Percentiles rank a stretch among this genome's conserved stretches.
Conservation (phyloP, 306 rosid species). For the Cucurbita ficifolia region DNA sequence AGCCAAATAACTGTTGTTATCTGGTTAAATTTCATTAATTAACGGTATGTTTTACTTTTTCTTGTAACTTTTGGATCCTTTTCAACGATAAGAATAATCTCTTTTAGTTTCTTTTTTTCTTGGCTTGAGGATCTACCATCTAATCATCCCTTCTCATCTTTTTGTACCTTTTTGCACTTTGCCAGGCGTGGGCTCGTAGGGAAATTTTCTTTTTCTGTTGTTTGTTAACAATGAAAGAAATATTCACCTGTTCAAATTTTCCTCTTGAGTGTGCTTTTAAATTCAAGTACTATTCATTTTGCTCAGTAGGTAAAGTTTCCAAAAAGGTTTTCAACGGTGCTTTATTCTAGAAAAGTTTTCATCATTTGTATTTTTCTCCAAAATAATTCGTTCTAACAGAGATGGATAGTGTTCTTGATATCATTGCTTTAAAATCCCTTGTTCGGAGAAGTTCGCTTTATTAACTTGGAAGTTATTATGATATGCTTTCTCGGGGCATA, state of each 20-base stretch:
- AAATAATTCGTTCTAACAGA: background rate
- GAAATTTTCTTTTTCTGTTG: background rate
- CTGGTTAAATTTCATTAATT: background rate
- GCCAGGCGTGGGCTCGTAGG: background rate
- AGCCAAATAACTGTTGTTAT: background rate
- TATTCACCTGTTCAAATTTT: background rate
- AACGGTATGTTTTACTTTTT: background rate
- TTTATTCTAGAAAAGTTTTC: background rate
- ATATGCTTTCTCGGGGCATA: constrained; percentile 27
- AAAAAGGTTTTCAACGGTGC: background rate
- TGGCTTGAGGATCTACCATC: background rate
- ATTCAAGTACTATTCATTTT: background rate
- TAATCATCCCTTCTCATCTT: background rate
- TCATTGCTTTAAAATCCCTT: constrained; percentile 2
- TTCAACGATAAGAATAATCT: background rate
- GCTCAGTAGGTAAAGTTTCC: background rate
- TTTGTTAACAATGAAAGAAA: background rate
- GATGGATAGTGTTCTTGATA: background rate
- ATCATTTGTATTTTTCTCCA: background rate
- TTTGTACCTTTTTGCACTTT: background rate
- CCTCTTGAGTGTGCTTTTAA: background rate
- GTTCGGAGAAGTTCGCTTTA: background rate
- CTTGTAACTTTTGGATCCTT: background rate
- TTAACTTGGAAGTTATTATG: constrained; percentile 10
- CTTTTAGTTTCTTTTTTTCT: background rate